Percentiles rank a stretch among this genome's conserved stretches.
Evolutionary conservation across 768 basidiomycete species (phyloP).

Genomic region (Boletus sensibilis): DNA sequence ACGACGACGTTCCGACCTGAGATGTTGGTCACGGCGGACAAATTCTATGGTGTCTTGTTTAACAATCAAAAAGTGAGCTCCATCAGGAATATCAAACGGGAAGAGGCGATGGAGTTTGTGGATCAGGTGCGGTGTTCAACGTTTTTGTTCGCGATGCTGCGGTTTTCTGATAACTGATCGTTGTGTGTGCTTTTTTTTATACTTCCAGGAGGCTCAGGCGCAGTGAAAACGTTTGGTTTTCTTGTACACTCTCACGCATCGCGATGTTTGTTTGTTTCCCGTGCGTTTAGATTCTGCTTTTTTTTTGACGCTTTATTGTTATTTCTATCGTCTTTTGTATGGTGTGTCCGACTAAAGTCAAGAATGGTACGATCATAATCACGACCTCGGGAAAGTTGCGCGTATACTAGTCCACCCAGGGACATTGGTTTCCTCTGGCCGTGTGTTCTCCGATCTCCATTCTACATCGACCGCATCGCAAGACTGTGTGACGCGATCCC

Average conservation of each 20-base stretch:
- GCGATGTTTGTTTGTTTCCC: neutral
- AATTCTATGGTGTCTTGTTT: constrained; percentile 96
- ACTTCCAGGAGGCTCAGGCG: constrained; percentile 45
- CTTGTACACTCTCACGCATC: neutral
- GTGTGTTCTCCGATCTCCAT: neutral
- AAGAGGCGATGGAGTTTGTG: constrained; percentile 93
- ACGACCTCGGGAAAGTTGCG: neutral
- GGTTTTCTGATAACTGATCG: neutral
- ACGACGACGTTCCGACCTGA: constrained; percentile 98
- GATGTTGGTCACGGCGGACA: constrained; percentile 93
- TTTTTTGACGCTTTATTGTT: constrained; percentile 16
- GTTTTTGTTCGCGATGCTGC: neutral
- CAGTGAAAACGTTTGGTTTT: constrained; percentile 27
- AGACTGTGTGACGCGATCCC: neutral
- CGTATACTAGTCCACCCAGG: neutral
- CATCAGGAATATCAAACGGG: constrained; percentile 81
- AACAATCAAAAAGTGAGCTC: constrained; percentile 94
- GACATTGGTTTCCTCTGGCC: neutral
- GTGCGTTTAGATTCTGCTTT: neutral
- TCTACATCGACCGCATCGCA: neutral
- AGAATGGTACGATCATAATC: neutral
- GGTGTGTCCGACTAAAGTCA: neutral
- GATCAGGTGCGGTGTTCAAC: constrained; percentile 61
- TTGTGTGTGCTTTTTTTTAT: neutral
- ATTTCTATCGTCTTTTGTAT: constrained; percentile 18